Percentiles rank a stretch among this genome's conserved stretches.
These are phyloP conservation scores for Candida insectalens DNA, from an alignment of 805 yeast species.

Conservation along the genomic window DNA sequence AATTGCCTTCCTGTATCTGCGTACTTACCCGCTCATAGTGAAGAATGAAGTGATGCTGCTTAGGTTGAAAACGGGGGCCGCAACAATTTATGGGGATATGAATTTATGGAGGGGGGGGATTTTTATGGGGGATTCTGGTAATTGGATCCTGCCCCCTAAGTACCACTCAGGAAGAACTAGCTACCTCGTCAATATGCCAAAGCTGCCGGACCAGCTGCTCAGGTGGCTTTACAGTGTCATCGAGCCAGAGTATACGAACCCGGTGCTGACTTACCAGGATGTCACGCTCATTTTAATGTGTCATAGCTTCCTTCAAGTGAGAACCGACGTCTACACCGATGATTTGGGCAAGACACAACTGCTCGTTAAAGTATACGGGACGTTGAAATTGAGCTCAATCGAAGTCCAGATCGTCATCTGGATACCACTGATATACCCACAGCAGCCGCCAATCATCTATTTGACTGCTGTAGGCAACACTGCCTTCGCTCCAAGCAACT, in stretches of 20 bases:
- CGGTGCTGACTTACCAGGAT: slow-evolving; percentile 56
- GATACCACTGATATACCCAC: slow-evolving; percentile 69
- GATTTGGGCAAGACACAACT: slow-evolving; percentile 51
- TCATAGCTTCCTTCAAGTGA: slow-evolving; percentile 47
- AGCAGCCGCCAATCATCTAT: slow-evolving; percentile 55
- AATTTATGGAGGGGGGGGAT: too few species aligned
- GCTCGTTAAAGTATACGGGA: slow-evolving; percentile 58
- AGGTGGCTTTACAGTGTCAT: slow-evolving; percentile 53
- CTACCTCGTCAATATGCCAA: too few species aligned
- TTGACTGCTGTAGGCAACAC: slow-evolving; percentile 41
- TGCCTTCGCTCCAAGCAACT: slow-evolving; percentile 48
- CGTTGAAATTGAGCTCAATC: slow-evolving; percentile 24
- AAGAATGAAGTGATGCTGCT: too few species aligned
- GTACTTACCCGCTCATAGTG: slow-evolving; percentile 37
- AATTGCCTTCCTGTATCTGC: too few species aligned
- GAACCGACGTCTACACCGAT: slow-evolving; percentile 56
- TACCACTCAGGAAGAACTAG: too few species aligned
- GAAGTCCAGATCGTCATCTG: slow-evolving; percentile 60
- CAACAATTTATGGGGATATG: too few species aligned
- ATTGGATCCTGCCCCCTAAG: too few species aligned
- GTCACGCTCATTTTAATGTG: slow-evolving; percentile 41
- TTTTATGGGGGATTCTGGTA: too few species aligned
- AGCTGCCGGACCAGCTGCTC: slow-evolving; percentile 32
- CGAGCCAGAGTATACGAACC: slow-evolving; percentile 48
- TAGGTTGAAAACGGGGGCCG: too few species aligned